Percentiles rank a stretch among this genome's conserved stretches.
phyloP scores from a whole-genome alignment of 208 protist species.

The Zelonia costaricensis region DNA sequence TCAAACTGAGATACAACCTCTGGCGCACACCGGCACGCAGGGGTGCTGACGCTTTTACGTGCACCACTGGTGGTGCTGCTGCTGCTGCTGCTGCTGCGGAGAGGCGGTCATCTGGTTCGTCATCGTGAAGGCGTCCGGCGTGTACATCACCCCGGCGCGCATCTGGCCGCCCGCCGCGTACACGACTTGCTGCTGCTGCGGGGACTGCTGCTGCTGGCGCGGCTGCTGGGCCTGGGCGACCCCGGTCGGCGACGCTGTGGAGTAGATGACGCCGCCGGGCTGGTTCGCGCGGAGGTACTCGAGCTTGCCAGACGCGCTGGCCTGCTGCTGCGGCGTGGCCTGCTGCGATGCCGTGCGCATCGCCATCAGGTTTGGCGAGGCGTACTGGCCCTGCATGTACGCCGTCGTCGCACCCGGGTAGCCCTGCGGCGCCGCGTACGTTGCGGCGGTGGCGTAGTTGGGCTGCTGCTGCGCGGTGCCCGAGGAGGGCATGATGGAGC shows the following conservation, averaged over 20 bases:
- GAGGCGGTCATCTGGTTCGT: constrained; percentile 21
- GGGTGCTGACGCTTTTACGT: not conserved
- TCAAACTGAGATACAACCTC: constrained; percentile 4
- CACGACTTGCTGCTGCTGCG: constrained; percentile 28
- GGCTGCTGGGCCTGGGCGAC: constrained; percentile 15
- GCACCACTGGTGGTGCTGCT: constrained; percentile 27
- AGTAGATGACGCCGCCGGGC: constrained; percentile 20
- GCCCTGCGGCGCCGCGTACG: constrained; percentile 16
- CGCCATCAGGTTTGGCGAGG: constrained; percentile 24
- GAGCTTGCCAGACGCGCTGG: constrained; percentile 18
- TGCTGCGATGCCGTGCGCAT: constrained; percentile 21
- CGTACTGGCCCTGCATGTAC: constrained; percentile 24
- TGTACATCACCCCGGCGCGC: constrained; percentile 27
- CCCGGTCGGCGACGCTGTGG: constrained; percentile 3
- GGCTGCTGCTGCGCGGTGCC: constrained; percentile 16
- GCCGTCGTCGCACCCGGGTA: constrained; percentile 20
- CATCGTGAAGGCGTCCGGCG: constrained; percentile 23
- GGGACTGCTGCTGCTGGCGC: constrained; percentile 6
- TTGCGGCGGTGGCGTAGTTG: constrained; percentile 5
- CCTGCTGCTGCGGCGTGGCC: constrained; percentile 15
- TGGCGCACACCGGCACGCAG: no score
- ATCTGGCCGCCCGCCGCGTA: constrained; percentile 24
- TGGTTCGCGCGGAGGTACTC: constrained; percentile 20
- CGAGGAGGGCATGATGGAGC: constrained; percentile 13
- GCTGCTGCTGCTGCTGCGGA: constrained; percentile 19